phyloP scores from a whole-genome alignment of 1,139 yeast species.

The Zygosaccharomyces sapae region DNA sequence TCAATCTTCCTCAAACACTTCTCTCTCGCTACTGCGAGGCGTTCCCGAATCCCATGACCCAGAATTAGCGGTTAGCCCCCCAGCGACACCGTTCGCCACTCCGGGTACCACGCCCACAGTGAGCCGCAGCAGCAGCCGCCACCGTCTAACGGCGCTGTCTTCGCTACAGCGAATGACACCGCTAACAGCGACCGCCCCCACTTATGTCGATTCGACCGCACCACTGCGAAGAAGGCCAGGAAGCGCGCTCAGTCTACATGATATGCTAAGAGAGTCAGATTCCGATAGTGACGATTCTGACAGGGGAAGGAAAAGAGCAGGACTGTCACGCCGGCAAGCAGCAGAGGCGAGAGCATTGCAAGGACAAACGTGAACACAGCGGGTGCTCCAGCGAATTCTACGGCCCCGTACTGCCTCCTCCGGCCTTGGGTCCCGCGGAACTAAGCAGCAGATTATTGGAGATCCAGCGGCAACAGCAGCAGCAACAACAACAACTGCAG shows the following conservation, averaged over 20 bases:
- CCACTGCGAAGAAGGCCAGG: slow-evolving; percentile 24
- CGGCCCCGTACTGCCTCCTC: slow-evolving; percentile 8
- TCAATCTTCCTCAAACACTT: slow-evolving; percentile 5
- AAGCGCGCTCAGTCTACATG: slow-evolving; percentile 27
- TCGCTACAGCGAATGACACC: slow-evolving; percentile 42
- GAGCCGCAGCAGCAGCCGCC: slow-evolving; percentile 21
- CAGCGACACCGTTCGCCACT: slow-evolving; percentile 2
- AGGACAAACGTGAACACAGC: slow-evolving; percentile 9
- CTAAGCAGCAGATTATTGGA: slow-evolving; percentile 21
- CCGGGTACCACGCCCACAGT: slow-evolving; percentile 6
- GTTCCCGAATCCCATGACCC: slow-evolving; percentile 3
- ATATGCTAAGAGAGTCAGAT: slow-evolving; percentile 22
- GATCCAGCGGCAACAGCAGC: slow-evolving; percentile 21
- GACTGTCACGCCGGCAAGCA: slow-evolving; percentile 3
- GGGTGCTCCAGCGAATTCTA: no score
- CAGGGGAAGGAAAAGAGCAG: slow-evolving; percentile 5
- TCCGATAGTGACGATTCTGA: slow-evolving; percentile 19
- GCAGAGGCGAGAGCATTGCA: slow-evolving; percentile 4
- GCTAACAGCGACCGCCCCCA: slow-evolving; percentile 11
- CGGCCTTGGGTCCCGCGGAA: slow-evolving; percentile 19
- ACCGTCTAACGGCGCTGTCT: slow-evolving; percentile 36
- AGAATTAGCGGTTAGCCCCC: slow-evolving; percentile 3
- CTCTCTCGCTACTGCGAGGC: slow-evolving; percentile 8
- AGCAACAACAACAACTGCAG: neutral
- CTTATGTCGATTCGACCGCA: slow-evolving; percentile 7